A percentile compares a stretch with the other conserved stretches of the same genome.
Conservation (phyloP, 805 yeast genomes). For the Metschnikowia rubicola region DNA sequence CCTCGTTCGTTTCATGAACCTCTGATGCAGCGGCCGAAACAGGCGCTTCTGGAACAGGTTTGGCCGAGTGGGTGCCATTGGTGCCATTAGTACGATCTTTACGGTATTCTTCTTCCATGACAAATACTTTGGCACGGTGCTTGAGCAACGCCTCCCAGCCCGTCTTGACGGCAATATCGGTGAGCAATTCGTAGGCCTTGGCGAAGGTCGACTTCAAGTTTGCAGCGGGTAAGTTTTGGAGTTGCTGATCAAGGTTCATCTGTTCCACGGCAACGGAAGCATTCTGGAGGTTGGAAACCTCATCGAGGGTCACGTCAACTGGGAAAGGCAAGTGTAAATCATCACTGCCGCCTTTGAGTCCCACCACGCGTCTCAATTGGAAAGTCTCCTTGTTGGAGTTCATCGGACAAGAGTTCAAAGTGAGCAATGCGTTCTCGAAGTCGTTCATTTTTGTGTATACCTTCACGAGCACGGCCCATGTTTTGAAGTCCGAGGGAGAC, state of each 20-base stretch:
- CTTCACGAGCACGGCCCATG: conserved; percentile 68
- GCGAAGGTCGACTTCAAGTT: conserved; percentile 52
- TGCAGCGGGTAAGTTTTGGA: conserved; percentile 64
- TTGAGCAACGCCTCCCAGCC: conserved; percentile 46
- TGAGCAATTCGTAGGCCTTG: conserved; percentile 43
- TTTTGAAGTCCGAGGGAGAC: conserved; percentile 70
- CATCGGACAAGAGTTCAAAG: conserved; percentile 81
- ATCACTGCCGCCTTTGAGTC: conserved; percentile 44
- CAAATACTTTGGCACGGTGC: conserved; percentile 45
- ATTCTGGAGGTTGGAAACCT: conserved; percentile 65
- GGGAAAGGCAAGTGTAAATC: conserved; percentile 75
- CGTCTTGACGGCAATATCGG: conserved; percentile 42
- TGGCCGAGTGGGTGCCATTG: conserved; percentile 9
- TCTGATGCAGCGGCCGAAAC: conserved; percentile 3
- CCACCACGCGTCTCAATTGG: conserved; percentile 56
- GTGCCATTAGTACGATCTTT: conserved; percentile 30
- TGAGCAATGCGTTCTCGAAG: conserved; percentile 66
- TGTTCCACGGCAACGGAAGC: conserved; percentile 65
- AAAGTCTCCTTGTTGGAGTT: conserved; percentile 67
- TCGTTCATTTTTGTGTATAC: conserved; percentile 61
- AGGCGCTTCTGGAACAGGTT: conserved; percentile 11
- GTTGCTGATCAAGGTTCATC: conserved; percentile 56
- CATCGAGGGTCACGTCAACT: conserved; percentile 64
- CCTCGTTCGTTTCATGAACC: background rate
- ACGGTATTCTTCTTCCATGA: conserved; percentile 47